phyloP scores from a whole-genome alignment of 306 rosid species.

The Quercus bicolor region DNA sequence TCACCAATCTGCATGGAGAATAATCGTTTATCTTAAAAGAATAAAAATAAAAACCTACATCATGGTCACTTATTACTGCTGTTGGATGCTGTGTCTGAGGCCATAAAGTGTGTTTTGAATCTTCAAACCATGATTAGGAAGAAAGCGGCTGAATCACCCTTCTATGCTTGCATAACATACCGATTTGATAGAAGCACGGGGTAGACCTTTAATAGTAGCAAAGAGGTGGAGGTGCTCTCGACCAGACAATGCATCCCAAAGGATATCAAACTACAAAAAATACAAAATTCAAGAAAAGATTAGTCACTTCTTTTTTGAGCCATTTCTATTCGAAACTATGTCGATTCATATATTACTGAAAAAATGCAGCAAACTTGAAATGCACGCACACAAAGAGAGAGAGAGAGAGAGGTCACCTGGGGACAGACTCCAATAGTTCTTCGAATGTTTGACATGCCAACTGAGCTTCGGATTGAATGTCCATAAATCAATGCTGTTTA shows the following conservation, averaged over 20 bases:
- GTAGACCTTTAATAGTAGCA: slow-evolving; percentile 73
- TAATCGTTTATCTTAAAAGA: slow-evolving; percentile 17
- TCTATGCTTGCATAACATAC: slow-evolving; percentile 40
- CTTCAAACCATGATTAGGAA: neutral
- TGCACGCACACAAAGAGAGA: slow-evolving; percentile 4
- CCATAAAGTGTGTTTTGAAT: neutral
- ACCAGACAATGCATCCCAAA: slow-evolving; percentile 85
- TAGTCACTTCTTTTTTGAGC: neutral
- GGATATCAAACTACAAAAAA: slow-evolving; percentile 65
- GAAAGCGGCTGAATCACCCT: neutral
- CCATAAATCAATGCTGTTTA: slow-evolving; percentile 74
- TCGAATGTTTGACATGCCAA: slow-evolving; percentile 72
- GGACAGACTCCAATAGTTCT: slow-evolving; percentile 86
- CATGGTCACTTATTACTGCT: neutral
- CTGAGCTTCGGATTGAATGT: slow-evolving; percentile 59
- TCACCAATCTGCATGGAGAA: slow-evolving; percentile 43
- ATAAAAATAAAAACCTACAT: neutral
- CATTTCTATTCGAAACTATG: slow-evolving; percentile 9
- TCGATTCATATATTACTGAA: neutral
- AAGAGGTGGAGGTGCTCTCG: slow-evolving; percentile 83
- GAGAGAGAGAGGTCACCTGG: slow-evolving; percentile 57
- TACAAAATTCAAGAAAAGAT: slow-evolving; percentile 18
- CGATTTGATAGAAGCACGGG: slow-evolving; percentile 53
- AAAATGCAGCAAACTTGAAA: neutral
- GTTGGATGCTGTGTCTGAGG: neutral